A percentile compares a stretch with the other conserved stretches of the same genome.
Conservation (phyloP, 1,284 basidiomycete genomes). For the Sanguinoderma infundibulare region DNA sequence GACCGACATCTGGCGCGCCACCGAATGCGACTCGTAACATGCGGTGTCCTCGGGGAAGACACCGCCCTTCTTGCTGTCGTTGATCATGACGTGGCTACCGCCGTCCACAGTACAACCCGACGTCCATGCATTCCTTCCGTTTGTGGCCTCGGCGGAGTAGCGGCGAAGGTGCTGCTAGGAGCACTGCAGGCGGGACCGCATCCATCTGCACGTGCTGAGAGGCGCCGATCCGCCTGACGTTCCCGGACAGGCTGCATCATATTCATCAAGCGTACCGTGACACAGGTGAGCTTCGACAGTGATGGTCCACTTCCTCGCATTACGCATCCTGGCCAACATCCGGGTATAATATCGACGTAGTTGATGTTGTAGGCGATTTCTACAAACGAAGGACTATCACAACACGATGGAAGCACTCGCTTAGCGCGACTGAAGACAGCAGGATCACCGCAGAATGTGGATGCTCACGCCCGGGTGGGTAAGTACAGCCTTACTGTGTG, state of each 20-base stretch:
- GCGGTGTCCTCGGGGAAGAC: not conserved
- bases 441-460: not conserved
- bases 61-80: not conserved
- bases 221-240: not conserved
- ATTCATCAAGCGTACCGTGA: not conserved
- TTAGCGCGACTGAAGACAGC: not conserved
- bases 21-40: not conserved
- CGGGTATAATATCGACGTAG: not conserved
- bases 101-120: not conserved
- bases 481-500: not conserved
- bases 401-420: not conserved
- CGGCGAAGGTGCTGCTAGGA: not conserved
- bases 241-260: not conserved
- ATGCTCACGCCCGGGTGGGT: not conserved
- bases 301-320: not conserved
- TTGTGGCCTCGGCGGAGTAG: not conserved
- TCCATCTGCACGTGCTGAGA: not conserved
- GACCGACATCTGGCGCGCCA: not conserved
- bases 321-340: not conserved
- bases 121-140: not conserved
- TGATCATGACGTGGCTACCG: not conserved
- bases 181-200: not conserved
- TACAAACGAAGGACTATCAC: not conserved
- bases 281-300: not conserved
- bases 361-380: not conserved